phyloP scores from a whole-genome alignment of 2,329 filamentous ascomycete genomes.

The Venturia nashicola region DNA sequence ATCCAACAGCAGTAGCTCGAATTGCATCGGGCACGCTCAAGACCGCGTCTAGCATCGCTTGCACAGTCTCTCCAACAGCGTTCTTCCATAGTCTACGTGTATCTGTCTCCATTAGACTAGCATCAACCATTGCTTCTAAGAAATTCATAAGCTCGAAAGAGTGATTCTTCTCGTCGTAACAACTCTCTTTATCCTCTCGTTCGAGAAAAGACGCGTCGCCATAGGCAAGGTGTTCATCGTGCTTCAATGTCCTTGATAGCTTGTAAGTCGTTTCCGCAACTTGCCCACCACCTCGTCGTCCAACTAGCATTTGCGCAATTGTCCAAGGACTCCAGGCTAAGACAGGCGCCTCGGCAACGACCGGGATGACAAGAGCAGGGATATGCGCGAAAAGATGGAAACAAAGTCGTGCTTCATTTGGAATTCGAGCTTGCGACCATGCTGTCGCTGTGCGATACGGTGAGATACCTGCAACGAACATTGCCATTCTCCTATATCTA shows the following conservation, averaged over 20 bases:
- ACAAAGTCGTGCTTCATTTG: constrained; percentile 23
- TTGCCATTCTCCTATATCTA: constrained; percentile 19
- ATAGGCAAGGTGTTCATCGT: not conserved
- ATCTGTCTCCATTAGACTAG: constrained; percentile 16
- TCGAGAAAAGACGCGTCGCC: not conserved
- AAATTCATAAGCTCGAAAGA: constrained; percentile 24
- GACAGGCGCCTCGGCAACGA: constrained; percentile 18
- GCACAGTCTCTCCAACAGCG: constrained; percentile 19
- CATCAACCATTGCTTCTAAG: constrained; percentile 19
- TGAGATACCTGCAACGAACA: constrained; percentile 26
- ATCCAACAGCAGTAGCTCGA: constrained; percentile 18
- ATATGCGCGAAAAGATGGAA: constrained; percentile 26
- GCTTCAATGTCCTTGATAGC: not conserved
- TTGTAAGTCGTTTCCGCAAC: constrained; percentile 9
- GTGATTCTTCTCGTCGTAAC: constrained; percentile 18
- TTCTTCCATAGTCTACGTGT: constrained; percentile 20
- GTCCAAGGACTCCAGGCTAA: constrained; percentile 24
- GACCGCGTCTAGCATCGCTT: constrained; percentile 26
- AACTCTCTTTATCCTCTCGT: not conserved
- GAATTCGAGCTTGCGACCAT: constrained; percentile 26
- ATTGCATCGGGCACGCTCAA: constrained; percentile 18
- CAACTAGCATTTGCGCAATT: constrained; percentile 19
- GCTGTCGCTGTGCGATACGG: constrained; percentile 21
- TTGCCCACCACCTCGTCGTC: constrained; percentile 6
- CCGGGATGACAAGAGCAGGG: constrained; percentile 25